Conservation (phyloP, 352 stramenopile genomes). For the Globisporangium polare region DNA sequence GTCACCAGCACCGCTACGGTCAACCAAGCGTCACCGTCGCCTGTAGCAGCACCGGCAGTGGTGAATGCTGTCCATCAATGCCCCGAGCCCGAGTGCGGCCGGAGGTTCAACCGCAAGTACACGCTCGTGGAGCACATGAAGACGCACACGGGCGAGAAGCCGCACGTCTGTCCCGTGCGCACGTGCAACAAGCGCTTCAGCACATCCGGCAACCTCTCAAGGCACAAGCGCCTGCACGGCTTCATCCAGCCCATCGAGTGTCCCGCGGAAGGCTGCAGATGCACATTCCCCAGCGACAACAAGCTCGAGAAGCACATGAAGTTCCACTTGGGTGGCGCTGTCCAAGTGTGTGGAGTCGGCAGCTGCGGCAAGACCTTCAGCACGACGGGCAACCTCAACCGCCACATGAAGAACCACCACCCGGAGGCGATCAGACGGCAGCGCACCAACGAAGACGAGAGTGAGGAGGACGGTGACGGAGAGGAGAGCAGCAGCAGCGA, state of each 20-base stretch:
- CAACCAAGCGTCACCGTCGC: background rate
- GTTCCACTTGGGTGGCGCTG: constrained; percentile 33
- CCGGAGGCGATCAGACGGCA: background rate
- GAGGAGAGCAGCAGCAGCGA: background rate
- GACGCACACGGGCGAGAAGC: constrained; percentile 55
- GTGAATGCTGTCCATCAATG: constrained; percentile 17
- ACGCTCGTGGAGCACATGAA: constrained; percentile 53
- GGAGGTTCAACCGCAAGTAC: constrained; percentile 47
- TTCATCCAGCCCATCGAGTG: constrained; percentile 35
- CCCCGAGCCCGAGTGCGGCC: constrained; percentile 21
- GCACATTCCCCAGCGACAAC: constrained; percentile 36
- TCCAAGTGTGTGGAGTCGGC: constrained; percentile 5
- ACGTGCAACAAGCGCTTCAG: constrained; percentile 48
- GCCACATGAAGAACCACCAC: constrained; percentile 22
- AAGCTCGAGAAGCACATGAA: constrained; percentile 55
- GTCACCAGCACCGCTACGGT: no score
- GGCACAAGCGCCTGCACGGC: constrained; percentile 49
- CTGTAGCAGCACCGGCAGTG: background rate
- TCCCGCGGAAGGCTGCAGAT: constrained; percentile 28
- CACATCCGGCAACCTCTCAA: constrained; percentile 47
- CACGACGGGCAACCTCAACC: constrained; percentile 51
- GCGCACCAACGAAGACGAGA: background rate
- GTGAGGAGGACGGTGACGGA: background rate
- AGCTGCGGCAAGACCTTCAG: constrained; percentile 59
- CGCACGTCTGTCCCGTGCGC: constrained; percentile 39